These are phyloP conservation scores for Toxoplasma gondii DNA, from an alignment of 169 alveolate species.

Conservation along the genomic window DNA sequence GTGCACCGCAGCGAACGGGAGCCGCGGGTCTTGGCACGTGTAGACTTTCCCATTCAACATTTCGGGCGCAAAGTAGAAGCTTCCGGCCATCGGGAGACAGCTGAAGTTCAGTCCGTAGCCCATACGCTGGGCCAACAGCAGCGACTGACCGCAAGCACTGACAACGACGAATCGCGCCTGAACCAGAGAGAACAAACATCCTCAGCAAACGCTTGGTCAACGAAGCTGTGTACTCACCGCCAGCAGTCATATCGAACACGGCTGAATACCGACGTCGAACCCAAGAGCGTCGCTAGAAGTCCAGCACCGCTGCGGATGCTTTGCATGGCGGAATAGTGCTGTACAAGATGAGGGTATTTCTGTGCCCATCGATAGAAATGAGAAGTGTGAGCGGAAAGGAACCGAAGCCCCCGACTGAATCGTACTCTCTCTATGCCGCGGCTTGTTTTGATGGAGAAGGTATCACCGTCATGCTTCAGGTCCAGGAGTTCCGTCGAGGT, in stretches of 20 bases:
- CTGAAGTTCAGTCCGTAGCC: slow-evolving; percentile 85
- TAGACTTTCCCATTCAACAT: slow-evolving; percentile 84
- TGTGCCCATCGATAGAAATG: too few species aligned
- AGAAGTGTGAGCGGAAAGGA: too few species aligned
- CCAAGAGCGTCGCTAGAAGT: too few species aligned
- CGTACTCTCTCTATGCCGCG: slow-evolving; percentile 25
- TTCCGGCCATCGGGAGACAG: slow-evolving; percentile 87
- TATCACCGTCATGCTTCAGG: slow-evolving; percentile 24
- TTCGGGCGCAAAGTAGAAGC: slow-evolving; percentile 83
- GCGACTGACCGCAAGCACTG: slow-evolving; percentile 87
- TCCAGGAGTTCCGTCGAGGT: slow-evolving; percentile 29
- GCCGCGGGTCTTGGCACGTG: slow-evolving; percentile 86
- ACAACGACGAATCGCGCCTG: slow-evolving; percentile 84
- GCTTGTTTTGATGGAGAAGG: not conserved
- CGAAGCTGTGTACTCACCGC: not conserved
- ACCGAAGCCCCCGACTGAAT: not conserved
- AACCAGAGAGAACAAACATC: slow-evolving; percentile 61
- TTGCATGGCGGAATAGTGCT: too few species aligned
- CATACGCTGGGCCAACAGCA: slow-evolving; percentile 84
- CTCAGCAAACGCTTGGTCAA: not conserved
- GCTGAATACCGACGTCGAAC: too few species aligned
- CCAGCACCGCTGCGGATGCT: too few species aligned
- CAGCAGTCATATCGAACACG: too few species aligned
- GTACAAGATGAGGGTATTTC: too few species aligned
- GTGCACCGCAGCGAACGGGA: slow-evolving; percentile 89